These are phyloP conservation scores for Pueraria montana DNA, from an alignment of 306 rosid genomes.

Conservation along the genomic window DNA sequence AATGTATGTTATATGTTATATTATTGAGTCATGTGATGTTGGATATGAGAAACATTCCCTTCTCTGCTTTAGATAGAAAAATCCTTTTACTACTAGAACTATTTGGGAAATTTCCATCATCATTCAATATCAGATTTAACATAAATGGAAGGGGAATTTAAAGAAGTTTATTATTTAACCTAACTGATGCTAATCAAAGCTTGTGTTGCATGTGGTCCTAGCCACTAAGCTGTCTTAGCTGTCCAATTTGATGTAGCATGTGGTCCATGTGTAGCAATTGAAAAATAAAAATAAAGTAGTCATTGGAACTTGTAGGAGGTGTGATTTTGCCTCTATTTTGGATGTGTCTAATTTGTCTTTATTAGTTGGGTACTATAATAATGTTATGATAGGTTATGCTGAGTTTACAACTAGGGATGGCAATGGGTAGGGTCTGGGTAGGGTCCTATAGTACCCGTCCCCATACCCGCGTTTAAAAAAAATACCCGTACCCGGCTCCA, in stretches of 20 bases:
- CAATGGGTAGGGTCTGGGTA: no score
- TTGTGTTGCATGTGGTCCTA: conserved; percentile 30
- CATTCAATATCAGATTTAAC: conserved; percentile 24
- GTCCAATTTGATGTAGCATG: no score
- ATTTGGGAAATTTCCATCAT: conserved; percentile 19
- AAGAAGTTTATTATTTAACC: neutral
- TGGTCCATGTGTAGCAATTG: conserved; percentile 2
- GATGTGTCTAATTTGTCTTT: conserved; percentile 1
- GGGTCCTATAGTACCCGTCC: no score
- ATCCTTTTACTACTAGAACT: conserved; percentile 25
- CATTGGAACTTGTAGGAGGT: neutral
- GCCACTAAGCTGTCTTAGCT: conserved; percentile 18
- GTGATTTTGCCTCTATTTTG: conserved; percentile 28
- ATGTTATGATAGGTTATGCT: conserved; percentile 2
- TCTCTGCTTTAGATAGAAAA: conserved; percentile 18
- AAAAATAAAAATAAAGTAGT: neutral
- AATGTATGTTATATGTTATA: conserved; percentile 20
- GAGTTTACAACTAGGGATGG: no score
- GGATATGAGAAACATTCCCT: neutral
- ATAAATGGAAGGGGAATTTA: neutral
- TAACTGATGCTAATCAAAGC: conserved; percentile 1
- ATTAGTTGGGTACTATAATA: conserved; percentile 9
- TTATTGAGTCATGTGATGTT: conserved; percentile 25
- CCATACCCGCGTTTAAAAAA: no score
- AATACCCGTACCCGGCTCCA: no score